A percentile compares a stretch with the other conserved stretches of the same genome.
phyloP scores from a whole-genome alignment of 768 basidiomycete species.

The Leccinellum albellum region DNA sequence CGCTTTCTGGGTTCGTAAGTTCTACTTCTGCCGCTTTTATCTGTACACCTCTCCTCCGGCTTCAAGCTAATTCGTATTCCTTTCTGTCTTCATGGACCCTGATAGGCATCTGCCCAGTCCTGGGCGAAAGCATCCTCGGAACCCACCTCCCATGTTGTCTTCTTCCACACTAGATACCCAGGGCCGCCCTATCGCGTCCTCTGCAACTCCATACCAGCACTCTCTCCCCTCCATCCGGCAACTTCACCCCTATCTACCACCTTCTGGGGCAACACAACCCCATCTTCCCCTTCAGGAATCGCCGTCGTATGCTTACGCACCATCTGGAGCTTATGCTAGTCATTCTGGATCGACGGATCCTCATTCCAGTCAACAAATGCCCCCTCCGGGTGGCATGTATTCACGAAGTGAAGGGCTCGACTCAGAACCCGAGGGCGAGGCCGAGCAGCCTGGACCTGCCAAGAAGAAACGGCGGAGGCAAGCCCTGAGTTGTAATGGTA shows the following conservation, averaged over 20 bases:
- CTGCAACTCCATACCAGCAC: constrained; percentile 22
- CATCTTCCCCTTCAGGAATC: constrained; percentile 27
- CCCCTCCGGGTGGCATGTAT: constrained; percentile 23
- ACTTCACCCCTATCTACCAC: constrained; percentile 61
- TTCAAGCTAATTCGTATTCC: constrained; percentile 16
- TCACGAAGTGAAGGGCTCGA: constrained; percentile 41
- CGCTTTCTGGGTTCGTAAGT: constrained; percentile 21
- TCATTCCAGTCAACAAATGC: constrained; percentile 19
- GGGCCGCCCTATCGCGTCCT: constrained; percentile 25
- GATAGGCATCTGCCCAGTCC: constrained; percentile 35
- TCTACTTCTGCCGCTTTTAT: constrained; percentile 22
- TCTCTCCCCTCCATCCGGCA: constrained; percentile 65
- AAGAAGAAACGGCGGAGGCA: constrained; percentile 84
- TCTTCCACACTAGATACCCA: constrained; percentile 25
- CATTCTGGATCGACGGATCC: constrained; percentile 29
- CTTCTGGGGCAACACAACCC: constrained; percentile 36
- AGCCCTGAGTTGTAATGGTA: constrained; percentile 82
- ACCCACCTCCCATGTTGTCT: constrained; percentile 25
- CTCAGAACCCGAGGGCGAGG: constrained; percentile 55
- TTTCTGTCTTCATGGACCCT: constrained; percentile 31
- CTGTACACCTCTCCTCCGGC: constrained; percentile 5
- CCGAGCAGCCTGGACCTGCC: constrained; percentile 51
- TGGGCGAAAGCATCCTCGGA: constrained; percentile 29
- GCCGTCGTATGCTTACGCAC: constrained; percentile 27
- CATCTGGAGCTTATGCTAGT: constrained; percentile 18